Conservation (phyloP, 495 filamentous ascomycete species). For the Paragyromitra xinjiangensis region DNA sequence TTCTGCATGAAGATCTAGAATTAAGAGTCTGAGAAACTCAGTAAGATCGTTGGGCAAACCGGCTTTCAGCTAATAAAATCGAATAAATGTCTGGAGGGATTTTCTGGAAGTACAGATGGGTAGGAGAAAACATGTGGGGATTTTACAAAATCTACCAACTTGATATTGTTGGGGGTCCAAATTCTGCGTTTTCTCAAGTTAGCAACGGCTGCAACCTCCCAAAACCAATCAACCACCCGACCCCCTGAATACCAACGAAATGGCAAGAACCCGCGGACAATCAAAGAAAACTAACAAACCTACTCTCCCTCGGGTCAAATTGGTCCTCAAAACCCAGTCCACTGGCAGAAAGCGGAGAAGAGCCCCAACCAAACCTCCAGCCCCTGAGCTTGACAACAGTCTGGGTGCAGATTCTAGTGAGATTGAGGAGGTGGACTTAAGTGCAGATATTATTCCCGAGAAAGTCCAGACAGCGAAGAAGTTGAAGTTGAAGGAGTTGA, state of each 20-base stretch:
- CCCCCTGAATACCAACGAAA: neutral
- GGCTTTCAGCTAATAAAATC: neutral
- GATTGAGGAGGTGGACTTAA: neutral
- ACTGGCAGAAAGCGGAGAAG: no score
- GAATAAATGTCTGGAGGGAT: neutral
- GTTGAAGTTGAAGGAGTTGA: neutral
- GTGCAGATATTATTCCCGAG: neutral
- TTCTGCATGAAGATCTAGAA: neutral
- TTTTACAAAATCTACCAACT: neutral
- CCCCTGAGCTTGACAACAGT: neutral
- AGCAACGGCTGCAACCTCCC: neutral
- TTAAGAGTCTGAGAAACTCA: neutral
- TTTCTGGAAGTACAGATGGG: neutral
- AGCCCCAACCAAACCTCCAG: neutral
- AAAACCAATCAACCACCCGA: neutral
- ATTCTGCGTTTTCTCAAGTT: neutral
- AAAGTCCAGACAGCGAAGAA: neutral
- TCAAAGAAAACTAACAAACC: neutral
- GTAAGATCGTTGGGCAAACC: neutral
- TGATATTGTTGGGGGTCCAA: neutral
- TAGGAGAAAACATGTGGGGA: neutral
- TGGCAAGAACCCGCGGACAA: neutral
- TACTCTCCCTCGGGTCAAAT: neutral
- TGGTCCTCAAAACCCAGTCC: neutral
- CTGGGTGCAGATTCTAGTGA: neutral